Conservation (phyloP, 345 rosid species). For the Nasturtium officinale region DNA sequence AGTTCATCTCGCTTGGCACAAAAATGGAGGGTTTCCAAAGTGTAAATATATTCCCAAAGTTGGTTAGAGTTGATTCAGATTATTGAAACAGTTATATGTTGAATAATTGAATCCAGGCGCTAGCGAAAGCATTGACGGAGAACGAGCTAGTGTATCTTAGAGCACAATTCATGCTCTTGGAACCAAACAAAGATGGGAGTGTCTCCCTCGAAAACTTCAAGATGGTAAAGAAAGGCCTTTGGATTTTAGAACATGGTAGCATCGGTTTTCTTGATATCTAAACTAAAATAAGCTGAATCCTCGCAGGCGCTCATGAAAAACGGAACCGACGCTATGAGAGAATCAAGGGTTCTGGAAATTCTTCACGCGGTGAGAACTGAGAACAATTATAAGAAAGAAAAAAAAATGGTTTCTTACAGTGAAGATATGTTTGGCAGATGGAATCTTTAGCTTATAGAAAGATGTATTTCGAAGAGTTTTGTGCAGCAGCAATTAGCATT, state of each 20-base stretch:
- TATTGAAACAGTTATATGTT: constrained; percentile 15
- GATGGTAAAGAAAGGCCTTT: constrained; percentile 50
- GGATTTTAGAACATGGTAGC: not conserved
- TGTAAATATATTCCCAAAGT: no score
- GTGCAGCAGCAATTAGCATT: constrained; percentile 80
- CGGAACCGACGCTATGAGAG: constrained; percentile 74
- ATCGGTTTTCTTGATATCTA: not conserved
- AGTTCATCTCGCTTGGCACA: not conserved
- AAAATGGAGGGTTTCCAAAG: not conserved
- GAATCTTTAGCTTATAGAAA: constrained; percentile 69
- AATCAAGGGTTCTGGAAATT: constrained; percentile 68
- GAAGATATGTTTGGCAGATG: constrained; percentile 50
- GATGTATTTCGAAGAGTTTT: constrained; percentile 82
- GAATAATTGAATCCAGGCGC: constrained; percentile 52
- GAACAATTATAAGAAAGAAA: not conserved
- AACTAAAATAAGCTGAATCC: not conserved
- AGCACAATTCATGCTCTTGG: constrained; percentile 68
- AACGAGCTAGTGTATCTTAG: constrained; percentile 77
- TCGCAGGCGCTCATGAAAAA: constrained; percentile 60
- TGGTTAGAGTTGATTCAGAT: not conserved
- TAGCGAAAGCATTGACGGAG: constrained; percentile 74
- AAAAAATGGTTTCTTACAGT: constrained; percentile 1
- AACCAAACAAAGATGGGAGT: constrained; percentile 72
- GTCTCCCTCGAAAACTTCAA: constrained; percentile 70
- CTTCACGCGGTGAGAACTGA: constrained; percentile 51